A percentile compares a stretch with the other conserved stretches of the same genome.
Evolutionary conservation across 2,329 filamentous ascomycete species (phyloP).

Genomic region (Chrysoporthe puriensis): DNA sequence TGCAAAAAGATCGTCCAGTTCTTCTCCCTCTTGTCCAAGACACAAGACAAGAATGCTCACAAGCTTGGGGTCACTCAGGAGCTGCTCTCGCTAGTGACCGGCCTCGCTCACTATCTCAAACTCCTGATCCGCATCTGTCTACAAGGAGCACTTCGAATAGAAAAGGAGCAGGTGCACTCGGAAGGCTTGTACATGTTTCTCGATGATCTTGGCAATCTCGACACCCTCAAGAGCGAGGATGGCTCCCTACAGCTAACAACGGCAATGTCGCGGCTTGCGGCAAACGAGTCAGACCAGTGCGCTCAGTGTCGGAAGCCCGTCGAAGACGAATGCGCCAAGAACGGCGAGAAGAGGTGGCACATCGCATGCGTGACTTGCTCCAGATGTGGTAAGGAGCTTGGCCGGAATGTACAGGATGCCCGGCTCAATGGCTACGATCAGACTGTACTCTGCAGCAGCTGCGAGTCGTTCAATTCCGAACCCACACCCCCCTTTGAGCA

Average conservation of each 20-base stretch:
- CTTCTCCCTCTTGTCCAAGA: conserved; percentile 92
- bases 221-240: conserved; percentile 73
- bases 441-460: conserved; percentile 72
- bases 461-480: conserved; percentile 62
- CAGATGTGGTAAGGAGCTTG: conserved; percentile 67
- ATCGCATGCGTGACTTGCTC: conserved; percentile 79
- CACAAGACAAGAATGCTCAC: conserved; percentile 85
- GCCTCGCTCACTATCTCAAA: conserved; percentile 95
- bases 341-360: conserved; percentile 81
- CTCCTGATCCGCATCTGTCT: conserved; percentile 95
- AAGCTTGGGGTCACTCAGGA: conserved; percentile 97
- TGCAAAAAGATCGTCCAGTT: conserved; percentile 99
- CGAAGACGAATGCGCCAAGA: conserved; percentile 87
- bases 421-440: conserved; percentile 70
- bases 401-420: conserved; percentile 69
- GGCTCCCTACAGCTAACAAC: conserved; percentile 62
- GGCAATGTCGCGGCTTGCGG: conserved; percentile 68
- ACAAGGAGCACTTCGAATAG: conserved; percentile 88
- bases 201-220: conserved; percentile 81
- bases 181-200: conserved; percentile 83
- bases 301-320: conserved; percentile 81
- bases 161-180: conserved; percentile 76
- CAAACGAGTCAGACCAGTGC: conserved; percentile 84
- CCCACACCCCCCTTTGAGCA: conserved; percentile 63
- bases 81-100: conserved; percentile 94